Evolutionary conservation across 2,329 filamentous ascomycete species (phyloP), one percentile per base, ranked within the genome.

Genomic region (Aureobasidium sp.): DNA sequence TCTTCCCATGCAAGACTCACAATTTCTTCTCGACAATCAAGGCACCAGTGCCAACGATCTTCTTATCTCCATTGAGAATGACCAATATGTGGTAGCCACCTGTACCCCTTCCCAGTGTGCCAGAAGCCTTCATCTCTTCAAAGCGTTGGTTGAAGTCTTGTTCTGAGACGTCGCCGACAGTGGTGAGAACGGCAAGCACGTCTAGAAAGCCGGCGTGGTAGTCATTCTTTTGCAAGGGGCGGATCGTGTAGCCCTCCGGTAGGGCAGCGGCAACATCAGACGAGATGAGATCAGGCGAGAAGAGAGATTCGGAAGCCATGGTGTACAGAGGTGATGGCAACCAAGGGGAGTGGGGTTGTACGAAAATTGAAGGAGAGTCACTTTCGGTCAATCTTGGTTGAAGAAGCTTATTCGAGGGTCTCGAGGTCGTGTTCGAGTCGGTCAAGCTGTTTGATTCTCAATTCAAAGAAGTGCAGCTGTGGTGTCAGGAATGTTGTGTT

Each of bases 1-100:
- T 44, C n/a, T n/a, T 27, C 26, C 37, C 17, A 26, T 51, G 15
- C 23, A 13, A 34, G 26, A 44, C 55, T 50, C 41, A 56, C 55
- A 94, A 94, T 78, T 97, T 97, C 77, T 88, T 85, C 84, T 99
- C 94, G 53, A 96, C 90, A 67, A 97, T 84, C 75, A 97, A 77
- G 39, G 89, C 89, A 1, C 94, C 94, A 0, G 91, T 96, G 29
- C 90, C 93, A n/a, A 97, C 94, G 56, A 97, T 85, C 66, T 81
- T 81, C 51, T 77, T 77, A 59, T 83, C 79, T 26, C 82, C 84
- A 73, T 97, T 89, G 71, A 91, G 87, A 59, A 97, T 88, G 65
- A 93, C 89, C 36, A 97, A 80, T 63, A 96, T 81, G 75, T 90
- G 96, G 80, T 97, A 97, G 64, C 86, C 86, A 65, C 87, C 88